phyloP scores from a whole-genome alignment of 371 early-diverging fungal genomes.

The Cokeromyces recurvatus region DNA sequence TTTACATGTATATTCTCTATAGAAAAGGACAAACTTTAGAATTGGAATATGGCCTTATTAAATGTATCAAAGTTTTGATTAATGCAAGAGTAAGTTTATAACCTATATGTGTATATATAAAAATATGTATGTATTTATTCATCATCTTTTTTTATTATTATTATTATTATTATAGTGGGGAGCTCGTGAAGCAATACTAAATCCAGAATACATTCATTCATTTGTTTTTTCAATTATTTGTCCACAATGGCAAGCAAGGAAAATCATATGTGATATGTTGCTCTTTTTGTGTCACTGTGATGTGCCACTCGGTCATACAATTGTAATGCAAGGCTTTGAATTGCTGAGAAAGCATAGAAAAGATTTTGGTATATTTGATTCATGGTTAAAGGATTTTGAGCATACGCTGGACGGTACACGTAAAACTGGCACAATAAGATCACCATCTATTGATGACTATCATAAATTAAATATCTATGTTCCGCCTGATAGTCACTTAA shows the following conservation, averaged over 20 bases:
- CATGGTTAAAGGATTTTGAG: conserved; percentile 73
- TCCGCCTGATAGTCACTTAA: conserved; percentile 61
- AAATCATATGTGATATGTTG: conserved; percentile 65
- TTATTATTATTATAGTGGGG: conserved; percentile 48
- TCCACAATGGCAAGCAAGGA: conserved; percentile 64
- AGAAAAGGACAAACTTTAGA: conserved; percentile 58
- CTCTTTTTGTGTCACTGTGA: conserved; percentile 76
- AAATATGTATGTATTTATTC: too few relatives aligned
- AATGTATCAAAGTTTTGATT: conserved; percentile 66
- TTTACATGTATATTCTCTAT: too few relatives aligned
- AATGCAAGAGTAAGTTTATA: conserved; percentile 48
- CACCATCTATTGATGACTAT: conserved; percentile 60
- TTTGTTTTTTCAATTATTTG: conserved; percentile 70
- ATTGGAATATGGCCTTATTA: conserved; percentile 69
- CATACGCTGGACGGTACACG: conserved; percentile 65
- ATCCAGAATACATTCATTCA: conserved; percentile 57
- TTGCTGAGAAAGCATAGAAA: conserved; percentile 40
- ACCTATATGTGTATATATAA: background rate
- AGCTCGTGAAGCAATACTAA: conserved; percentile 62
- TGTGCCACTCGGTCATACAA: conserved; percentile 60
- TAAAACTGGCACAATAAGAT: conserved; percentile 56
- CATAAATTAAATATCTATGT: conserved; percentile 48
- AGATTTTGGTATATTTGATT: conserved; percentile 60
- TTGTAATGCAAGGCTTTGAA: conserved; percentile 54
- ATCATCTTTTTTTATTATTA: too few relatives aligned